Evolutionary conservation across 2,329 filamentous ascomycete species (phyloP).

Genomic region (Calonectria leucothoes): DNA sequence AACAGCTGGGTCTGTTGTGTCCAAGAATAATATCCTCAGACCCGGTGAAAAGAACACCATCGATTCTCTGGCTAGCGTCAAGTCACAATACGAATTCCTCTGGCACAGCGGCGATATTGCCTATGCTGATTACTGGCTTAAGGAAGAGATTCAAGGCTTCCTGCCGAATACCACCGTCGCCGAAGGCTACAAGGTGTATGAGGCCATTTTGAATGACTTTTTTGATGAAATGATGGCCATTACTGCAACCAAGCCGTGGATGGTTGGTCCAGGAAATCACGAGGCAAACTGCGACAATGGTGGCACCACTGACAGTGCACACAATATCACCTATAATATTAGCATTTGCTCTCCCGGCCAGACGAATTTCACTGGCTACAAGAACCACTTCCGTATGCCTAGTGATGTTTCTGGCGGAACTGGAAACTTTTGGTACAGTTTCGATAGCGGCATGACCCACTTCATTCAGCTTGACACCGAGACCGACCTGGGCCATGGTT

Average conservation of each 20-base stretch:
- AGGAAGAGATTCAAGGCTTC: slow-evolving; percentile 31
- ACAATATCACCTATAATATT: not conserved
- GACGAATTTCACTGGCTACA: slow-evolving; percentile 70
- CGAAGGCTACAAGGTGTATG: slow-evolving; percentile 61
- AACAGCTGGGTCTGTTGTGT: not conserved
- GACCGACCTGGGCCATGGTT: slow-evolving; percentile 23
- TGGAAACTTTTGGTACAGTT: slow-evolving; percentile 41
- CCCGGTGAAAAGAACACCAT: slow-evolving; percentile 68
- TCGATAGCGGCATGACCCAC: slow-evolving; percentile 43
- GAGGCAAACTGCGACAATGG: slow-evolving; percentile 64
- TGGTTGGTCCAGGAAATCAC: slow-evolving; percentile 61
- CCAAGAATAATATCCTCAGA: slow-evolving; percentile 5
- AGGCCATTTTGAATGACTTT: slow-evolving; percentile 67
- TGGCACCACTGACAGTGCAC: slow-evolving; percentile 40
- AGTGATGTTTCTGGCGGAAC: slow-evolving; percentile 47
- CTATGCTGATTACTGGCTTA: slow-evolving; percentile 67
- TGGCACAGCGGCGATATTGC: slow-evolving; percentile 65
- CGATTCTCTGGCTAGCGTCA: slow-evolving; percentile 59
- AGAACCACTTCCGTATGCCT: slow-evolving; percentile 66
- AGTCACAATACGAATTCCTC: slow-evolving; percentile 66
- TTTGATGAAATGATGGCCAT: slow-evolving; percentile 55
- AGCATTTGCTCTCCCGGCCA: slow-evolving; percentile 61
- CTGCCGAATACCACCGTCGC: slow-evolving; percentile 57
- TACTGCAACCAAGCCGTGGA: slow-evolving; percentile 63
- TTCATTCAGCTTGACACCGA: slow-evolving; percentile 49